Conservation (phyloP, 805 yeast genomes). For the Vanderwaltozyma tropicalis region DNA sequence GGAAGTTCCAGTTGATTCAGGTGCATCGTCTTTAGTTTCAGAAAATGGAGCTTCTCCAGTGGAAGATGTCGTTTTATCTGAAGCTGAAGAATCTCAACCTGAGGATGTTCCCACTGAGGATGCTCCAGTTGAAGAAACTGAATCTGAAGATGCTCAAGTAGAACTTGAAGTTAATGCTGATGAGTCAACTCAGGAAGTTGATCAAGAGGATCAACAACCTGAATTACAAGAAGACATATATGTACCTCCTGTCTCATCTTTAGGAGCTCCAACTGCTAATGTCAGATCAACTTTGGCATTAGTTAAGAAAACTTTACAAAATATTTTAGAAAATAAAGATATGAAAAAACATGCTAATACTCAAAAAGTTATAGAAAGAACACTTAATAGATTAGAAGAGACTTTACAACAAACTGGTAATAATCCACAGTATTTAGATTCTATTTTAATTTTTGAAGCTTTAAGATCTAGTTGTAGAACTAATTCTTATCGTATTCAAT, state of each 20-base stretch:
- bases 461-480: slow-evolving; percentile 66
- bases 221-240: neutral
- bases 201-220: neutral
- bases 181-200: slow-evolving; percentile 7
- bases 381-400: slow-evolving; percentile 22
- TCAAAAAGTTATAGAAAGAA: slow-evolving; percentile 25
- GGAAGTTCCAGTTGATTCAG: slow-evolving; percentile 4
- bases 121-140: slow-evolving; percentile 8
- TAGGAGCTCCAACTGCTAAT: slow-evolving; percentile 9
- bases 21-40: slow-evolving; percentile 6
- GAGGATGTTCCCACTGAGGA: slow-evolving; percentile 5
- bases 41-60: neutral
- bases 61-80: neutral
- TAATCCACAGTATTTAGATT: slow-evolving; percentile 29
- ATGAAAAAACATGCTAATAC: slow-evolving; percentile 38
- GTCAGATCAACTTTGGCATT: slow-evolving; percentile 30
- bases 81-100: slow-evolving; percentile 1
- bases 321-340: slow-evolving; percentile 49
- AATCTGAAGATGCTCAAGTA: slow-evolving; percentile 1
- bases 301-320: slow-evolving; percentile 49
- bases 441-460: slow-evolving; percentile 62
- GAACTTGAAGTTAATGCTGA: slow-evolving; percentile 13
- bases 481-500: slow-evolving; percentile 51
- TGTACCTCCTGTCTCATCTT: neutral
- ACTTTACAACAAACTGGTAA: slow-evolving; percentile 17